Conservation (phyloP, 2,329 filamentous ascomycete species). For the Fusarium sp. region DNA sequence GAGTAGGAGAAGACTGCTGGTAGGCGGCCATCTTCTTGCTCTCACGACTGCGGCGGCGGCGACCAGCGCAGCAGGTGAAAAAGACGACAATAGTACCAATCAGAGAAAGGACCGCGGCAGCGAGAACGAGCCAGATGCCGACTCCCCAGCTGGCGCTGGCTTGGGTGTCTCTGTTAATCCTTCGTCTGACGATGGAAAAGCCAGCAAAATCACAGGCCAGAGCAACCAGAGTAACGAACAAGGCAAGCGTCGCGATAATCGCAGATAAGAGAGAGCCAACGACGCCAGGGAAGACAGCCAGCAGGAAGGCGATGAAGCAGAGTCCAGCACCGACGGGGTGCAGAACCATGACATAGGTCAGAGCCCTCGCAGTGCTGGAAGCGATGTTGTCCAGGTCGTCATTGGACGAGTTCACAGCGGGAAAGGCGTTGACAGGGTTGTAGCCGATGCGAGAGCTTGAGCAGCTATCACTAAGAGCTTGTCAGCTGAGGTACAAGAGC, state of each 20-base stretch:
- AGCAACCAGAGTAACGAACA: conserved; percentile 61
- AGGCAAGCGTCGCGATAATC: conserved; percentile 59
- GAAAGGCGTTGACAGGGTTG: conserved; percentile 59
- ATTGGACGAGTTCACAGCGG: conserved; percentile 52
- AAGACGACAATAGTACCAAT: conserved; percentile 66
- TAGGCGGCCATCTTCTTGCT: conserved; percentile 44
- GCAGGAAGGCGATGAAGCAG: conserved; percentile 66
- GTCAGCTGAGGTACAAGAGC: conserved; percentile 13
- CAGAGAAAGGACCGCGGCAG: conserved; percentile 62
- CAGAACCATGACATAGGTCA: conserved; percentile 69
- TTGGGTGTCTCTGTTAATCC: conserved; percentile 59
- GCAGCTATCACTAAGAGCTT: conserved; percentile 55
- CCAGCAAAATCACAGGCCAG: conserved; percentile 65
- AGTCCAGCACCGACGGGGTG: conserved; percentile 68
- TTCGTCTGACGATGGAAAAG: conserved; percentile 62
- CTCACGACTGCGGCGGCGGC: conserved; percentile 48
- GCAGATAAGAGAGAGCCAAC: conserved; percentile 63
- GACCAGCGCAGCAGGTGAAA: conserved; percentile 66
- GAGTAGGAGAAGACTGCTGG: conserved; percentile 31
- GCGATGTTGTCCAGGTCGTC: conserved; percentile 43
- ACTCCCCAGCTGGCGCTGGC: conserved; percentile 60
- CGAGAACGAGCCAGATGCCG: conserved; percentile 68
- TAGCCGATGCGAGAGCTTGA: conserved; percentile 63
- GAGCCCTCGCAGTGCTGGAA: conserved; percentile 55
- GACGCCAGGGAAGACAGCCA: conserved; percentile 61